These are phyloP conservation scores for Avena insularis DNA, from an alignment of 176 grass and related monocot genomes.

Conservation along the genomic window DNA sequence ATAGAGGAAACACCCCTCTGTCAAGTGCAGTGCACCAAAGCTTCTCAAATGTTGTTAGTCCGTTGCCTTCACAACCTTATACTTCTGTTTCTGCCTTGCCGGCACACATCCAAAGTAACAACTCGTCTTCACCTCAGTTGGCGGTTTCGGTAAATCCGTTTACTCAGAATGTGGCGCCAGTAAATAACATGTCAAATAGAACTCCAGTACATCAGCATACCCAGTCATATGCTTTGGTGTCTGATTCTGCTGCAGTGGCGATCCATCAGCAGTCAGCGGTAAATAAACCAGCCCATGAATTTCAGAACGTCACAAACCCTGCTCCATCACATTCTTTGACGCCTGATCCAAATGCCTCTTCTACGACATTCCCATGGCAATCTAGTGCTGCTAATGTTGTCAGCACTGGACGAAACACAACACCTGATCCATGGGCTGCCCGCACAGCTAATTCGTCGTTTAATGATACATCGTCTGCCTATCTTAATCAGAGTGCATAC, in stretches of 20 bases:
- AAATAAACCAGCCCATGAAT: slow-evolving; percentile 49
- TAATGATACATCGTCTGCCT: slow-evolving; percentile 32
- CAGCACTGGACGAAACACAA: slow-evolving; percentile 19
- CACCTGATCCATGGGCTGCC: slow-evolving; percentile 46
- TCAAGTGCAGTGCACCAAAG: slow-evolving; percentile 39
- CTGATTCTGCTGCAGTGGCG: slow-evolving; percentile 30
- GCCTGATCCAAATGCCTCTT: slow-evolving; percentile 40
- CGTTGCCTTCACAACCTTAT: slow-evolving; percentile 49
- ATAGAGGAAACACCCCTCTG: slow-evolving; percentile 25
- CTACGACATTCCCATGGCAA: slow-evolving; percentile 51
- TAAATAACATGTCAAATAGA: slow-evolving; percentile 52
- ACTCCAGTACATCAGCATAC: slow-evolving; percentile 40
- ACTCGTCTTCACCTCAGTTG: slow-evolving; percentile 29
- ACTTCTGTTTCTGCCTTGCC: slow-evolving; percentile 54
- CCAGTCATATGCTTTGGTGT: slow-evolving; percentile 31
- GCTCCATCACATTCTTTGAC: slow-evolving; percentile 7
- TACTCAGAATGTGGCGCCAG: slow-evolving; percentile 43
- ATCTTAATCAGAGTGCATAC: slow-evolving; percentile 53
- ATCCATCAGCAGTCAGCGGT: slow-evolving; percentile 45
- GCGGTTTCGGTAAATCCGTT: slow-evolving; percentile 42
- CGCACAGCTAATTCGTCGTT: slow-evolving; percentile 22
- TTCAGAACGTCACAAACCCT: slow-evolving; percentile 37
- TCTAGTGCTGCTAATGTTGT: slow-evolving; percentile 27
- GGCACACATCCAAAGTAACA: slow-evolving; percentile 42
- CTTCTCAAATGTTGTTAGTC: slow-evolving; percentile 60